These are phyloP conservation scores for Scheffersomyces amazonensis DNA, from an alignment of 805 yeast species.

Conservation along the genomic window DNA sequence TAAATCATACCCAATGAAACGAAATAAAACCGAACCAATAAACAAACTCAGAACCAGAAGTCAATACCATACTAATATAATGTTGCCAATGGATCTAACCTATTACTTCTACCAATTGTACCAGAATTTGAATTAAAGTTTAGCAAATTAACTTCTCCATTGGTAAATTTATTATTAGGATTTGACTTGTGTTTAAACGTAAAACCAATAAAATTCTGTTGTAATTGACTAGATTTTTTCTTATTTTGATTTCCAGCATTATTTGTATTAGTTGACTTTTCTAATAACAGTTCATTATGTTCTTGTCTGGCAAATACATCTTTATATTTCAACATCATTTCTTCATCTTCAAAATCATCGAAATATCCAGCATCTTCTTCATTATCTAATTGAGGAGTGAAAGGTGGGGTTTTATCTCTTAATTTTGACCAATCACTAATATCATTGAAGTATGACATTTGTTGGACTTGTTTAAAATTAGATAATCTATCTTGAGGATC, in stretches of 20 bases:
- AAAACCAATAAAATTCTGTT: constrained; percentile 79
- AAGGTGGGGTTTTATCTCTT: constrained; percentile 80
- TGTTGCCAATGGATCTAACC: constrained; percentile 43
- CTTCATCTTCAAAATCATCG: constrained; percentile 95
- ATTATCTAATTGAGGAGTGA: constrained; percentile 92
- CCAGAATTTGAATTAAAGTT: constrained; percentile 14
- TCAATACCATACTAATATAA: constrained; percentile 34
- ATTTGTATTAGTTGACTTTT: constrained; percentile 38
- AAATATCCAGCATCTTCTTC: constrained; percentile 99
- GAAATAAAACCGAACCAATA: no score
- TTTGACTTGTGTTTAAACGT: constrained; percentile 84
- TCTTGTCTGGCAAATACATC: constrained; percentile 93
- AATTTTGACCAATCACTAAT: constrained; percentile 67
- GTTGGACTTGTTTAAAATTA: constrained; percentile 76
- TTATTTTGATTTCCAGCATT: constrained; percentile 12
- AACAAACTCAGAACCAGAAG: no score
- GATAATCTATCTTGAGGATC: constrained; percentile 72
- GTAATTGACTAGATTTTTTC: constrained; percentile 34
- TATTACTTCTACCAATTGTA: constrained; percentile 9
- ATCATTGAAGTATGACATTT: constrained; percentile 80
- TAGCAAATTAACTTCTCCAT: constrained; percentile 36
- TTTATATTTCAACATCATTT: constrained; percentile 95
- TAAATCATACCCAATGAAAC: no score
- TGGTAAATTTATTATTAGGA: constrained; percentile 47
- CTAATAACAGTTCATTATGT: constrained; percentile 78